phyloP scores from a whole-genome alignment of 164 flowering plant species.

The Brasenia schreberi region DNA sequence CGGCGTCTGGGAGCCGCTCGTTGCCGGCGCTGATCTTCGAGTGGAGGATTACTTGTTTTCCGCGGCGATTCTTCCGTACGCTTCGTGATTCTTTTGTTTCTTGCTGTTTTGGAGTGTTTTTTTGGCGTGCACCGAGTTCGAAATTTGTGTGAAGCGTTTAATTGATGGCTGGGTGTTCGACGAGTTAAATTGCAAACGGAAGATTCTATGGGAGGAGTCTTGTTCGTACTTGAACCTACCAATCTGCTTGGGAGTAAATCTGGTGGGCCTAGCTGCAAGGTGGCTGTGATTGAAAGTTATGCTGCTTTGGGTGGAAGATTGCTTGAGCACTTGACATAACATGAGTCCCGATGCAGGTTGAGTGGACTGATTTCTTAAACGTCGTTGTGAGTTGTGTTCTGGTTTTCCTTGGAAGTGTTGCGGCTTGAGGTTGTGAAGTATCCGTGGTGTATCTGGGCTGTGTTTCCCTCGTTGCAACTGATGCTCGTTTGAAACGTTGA shows the following conservation, averaged over 20 bases:
- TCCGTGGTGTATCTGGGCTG: not conserved
- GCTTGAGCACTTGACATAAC: no score
- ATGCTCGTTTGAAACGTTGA: no score
- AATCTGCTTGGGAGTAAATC: not conserved
- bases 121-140: not conserved
- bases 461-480: not conserved
- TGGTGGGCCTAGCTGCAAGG: not conserved
- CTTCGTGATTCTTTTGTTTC: not conserved
- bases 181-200: not conserved
- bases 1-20: constrained; percentile 31
- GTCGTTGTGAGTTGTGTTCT: no score
- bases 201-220: not conserved
- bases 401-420: no score
- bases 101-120: not conserved
- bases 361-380: no score
- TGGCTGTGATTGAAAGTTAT: no score
- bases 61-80: constrained; percentile 49
- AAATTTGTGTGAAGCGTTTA: not conserved
- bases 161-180: not conserved
- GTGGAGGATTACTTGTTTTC: constrained; percentile 31
- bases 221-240: not conserved
- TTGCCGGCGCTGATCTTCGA: constrained; percentile 8
- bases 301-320: no score
- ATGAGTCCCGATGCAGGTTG: no score
- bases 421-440: no score